Base-by-base conservation (phyloP, 2,329 filamentous ascomycete species). In the Fusarium oligoseptatum region DNA sequence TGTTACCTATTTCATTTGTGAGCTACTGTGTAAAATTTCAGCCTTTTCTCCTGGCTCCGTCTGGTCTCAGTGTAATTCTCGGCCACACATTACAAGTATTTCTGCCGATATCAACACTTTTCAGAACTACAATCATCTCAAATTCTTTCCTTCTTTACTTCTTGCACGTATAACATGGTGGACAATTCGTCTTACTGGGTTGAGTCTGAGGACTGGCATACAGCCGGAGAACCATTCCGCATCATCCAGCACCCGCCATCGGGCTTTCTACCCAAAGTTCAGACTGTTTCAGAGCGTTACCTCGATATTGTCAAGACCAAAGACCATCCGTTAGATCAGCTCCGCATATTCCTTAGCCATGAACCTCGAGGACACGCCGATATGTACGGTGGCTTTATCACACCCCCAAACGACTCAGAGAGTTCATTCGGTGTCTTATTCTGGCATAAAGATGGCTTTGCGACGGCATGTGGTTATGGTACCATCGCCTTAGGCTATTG, bases 391-490 rank as follows among this genome's bases (percentile, higher is more conserved):
- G 72, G 73, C 3, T 80, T 80, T 7, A 77, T 79, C 12, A 77
- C 67, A 0, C 71, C 76, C 0, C 72, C 78, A 0, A 64, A 80
- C 32, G 75, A 80, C 41, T 7, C 52, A 0, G 71, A 67, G 1
- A 75, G 78, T 20, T 61, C 69, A 6, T 79, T 78, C 12, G 77
- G 78, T 5, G 78, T 79, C 3, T 10, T 79, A 0, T 80, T 80
- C 45, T 79, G 78, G 78, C 78, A 79, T n/a, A 79, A 78, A n/a
- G 76, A 79, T 37, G 78, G 78, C 22, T 79, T 56, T 34, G 4
- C 32, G 32, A 15, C 32, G 6, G 17, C 50, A 1, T 34, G 50
- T 56, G 50, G n/a, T 3, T n/a, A 56, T 14, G 27, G 50, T 0
- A 56, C 32, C 15, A 32, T 32, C 8, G 29, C 32, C 7, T 4